phyloP scores from a whole-genome alignment of 306 rosid species.

The Hippophae tibetana region DNA sequence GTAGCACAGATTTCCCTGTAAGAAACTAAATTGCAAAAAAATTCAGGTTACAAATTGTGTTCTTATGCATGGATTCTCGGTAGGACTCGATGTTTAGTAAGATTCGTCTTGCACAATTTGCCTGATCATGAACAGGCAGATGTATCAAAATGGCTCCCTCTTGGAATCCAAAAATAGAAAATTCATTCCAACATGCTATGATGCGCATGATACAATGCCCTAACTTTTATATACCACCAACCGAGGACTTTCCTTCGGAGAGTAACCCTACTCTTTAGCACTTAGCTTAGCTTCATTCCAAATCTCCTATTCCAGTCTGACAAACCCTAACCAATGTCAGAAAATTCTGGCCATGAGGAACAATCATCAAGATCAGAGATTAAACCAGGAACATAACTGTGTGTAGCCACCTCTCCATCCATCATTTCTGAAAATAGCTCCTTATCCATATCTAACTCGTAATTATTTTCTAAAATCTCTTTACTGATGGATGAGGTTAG shows the following conservation, averaged over 20 bases:
- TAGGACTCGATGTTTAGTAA: background rate
- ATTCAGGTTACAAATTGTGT: slow-evolving; percentile 10
- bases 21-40: slow-evolving; percentile 20
- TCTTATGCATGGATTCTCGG: slow-evolving; percentile 16
- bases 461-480: slow-evolving; percentile 21
- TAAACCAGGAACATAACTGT: slow-evolving; percentile 37
- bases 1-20: slow-evolving; percentile 21
- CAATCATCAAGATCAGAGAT: slow-evolving; percentile 59
- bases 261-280: slow-evolving; percentile 4
- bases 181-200: too few species aligned
- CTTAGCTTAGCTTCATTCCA: slow-evolving; percentile 10
- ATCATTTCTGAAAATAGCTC: slow-evolving; percentile 32
- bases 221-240: too few species aligned
- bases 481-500: slow-evolving; percentile 19
- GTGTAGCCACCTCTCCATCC: slow-evolving; percentile 30
- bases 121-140: background rate
- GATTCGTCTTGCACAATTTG: too few species aligned
- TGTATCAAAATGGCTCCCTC: slow-evolving; percentile 8
- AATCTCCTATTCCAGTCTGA: slow-evolving; percentile 15
- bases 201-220: too few species aligned
- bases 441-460: slow-evolving; percentile 17
- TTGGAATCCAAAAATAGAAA: background rate
- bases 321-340: slow-evolving; percentile 47
- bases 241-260: too few species aligned
- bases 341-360: slow-evolving; percentile 36